Conservation (phyloP, 106 monocot genomes). For the Dioscorea alata region DNA sequence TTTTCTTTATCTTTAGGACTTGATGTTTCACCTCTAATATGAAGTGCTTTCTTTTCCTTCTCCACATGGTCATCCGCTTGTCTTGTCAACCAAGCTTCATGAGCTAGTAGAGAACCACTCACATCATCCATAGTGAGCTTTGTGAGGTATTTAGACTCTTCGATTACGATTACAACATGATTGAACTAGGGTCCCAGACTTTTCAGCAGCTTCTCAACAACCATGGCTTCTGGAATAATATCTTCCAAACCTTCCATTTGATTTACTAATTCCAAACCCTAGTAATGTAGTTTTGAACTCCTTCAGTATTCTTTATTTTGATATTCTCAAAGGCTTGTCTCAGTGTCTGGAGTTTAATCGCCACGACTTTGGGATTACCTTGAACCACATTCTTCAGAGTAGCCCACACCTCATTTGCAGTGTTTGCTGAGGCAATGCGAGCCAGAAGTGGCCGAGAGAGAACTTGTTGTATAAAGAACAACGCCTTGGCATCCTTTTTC, state of each 20-base stretch:
- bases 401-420: too few species aligned
- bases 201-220: neutral
- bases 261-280: neutral
- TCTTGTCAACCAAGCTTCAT: neutral
- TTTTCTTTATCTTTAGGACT: neutral
- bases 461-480: too few species aligned
- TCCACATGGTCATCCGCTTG: neutral
- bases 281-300: neutral
- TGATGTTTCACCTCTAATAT: neutral
- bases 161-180: neutral
- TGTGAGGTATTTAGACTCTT: neutral
- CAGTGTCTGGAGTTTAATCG: too few species aligned
- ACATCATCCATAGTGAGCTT: too few species aligned
- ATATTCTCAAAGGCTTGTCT: neutral
- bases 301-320: too few species aligned
- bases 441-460: too few species aligned
- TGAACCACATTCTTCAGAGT: too few species aligned
- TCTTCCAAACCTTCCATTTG: neutral
- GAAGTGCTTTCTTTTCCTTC: neutral
- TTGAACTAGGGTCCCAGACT: neutral
- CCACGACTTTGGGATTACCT: too few species aligned
- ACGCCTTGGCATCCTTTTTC: too few species aligned
- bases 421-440: too few species aligned
- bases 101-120: too few species aligned
- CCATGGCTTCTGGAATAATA: neutral